Evolutionary conservation across 768 basidiomycete genomes (phyloP).

Genomic region (Pulveroboletus sp.): DNA sequence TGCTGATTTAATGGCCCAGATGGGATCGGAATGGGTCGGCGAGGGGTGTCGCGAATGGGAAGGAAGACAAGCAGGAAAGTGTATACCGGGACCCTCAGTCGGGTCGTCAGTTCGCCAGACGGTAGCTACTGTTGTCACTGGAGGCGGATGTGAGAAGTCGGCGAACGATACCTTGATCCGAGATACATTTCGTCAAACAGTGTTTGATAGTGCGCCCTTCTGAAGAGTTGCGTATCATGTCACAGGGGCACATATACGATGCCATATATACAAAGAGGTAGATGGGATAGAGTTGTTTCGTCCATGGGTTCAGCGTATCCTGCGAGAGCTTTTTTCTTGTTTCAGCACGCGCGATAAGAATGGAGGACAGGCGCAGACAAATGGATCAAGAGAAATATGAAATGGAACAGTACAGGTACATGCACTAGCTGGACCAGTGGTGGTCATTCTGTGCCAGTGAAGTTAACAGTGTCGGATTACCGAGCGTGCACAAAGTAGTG

Average conservation of each 20-base stretch:
- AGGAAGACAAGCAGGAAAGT: slow-evolving; percentile 52
- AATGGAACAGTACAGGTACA: slow-evolving; percentile 69
- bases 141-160: slow-evolving; percentile 45
- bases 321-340: background rate
- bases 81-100: slow-evolving; percentile 62
- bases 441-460: too few relatives aligned
- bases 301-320: background rate
- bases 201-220: slow-evolving; percentile 84
- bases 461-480: too few relatives aligned
- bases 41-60: slow-evolving; percentile 64
- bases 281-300: background rate
- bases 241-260: too few relatives aligned
- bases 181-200: slow-evolving; percentile 61
- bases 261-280: background rate
- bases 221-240: slow-evolving; percentile 42
- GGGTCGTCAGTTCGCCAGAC: slow-evolving; percentile 35
- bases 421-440: slow-evolving; percentile 56
- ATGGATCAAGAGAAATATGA: slow-evolving; percentile 71
- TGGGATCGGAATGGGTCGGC: slow-evolving; percentile 52
- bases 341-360: slow-evolving; percentile 57
- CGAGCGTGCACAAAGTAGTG: too few relatives aligned
- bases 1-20: slow-evolving; percentile 52
- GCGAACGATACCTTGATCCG: slow-evolving; percentile 48
- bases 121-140: background rate
- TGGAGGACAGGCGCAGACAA: slow-evolving; percentile 72